Percentiles rank a stretch among this genome's conserved stretches.
phyloP scores from a whole-genome alignment of 345 rosid species.

The Gossypium ekmanianum region DNA sequence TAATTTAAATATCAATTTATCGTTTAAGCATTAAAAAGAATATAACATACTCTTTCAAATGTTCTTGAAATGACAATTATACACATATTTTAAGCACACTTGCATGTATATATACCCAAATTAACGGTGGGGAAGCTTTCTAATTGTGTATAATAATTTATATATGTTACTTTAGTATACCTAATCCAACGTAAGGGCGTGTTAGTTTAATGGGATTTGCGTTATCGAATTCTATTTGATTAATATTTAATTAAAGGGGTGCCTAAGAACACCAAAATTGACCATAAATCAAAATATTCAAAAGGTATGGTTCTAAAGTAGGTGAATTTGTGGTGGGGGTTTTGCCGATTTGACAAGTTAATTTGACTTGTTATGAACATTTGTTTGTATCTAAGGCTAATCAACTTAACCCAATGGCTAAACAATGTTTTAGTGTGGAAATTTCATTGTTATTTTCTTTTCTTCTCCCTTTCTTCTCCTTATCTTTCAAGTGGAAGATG shows the following conservation, averaged over 20 bases:
- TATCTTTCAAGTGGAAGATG: background rate
- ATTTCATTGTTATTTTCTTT: too few species aligned
- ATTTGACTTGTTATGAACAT: background rate
- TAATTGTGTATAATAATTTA: background rate
- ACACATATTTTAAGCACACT: background rate
- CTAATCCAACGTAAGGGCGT: background rate
- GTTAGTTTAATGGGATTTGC: background rate
- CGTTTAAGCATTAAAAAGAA: background rate
- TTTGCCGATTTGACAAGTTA: background rate
- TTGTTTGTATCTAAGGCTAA: background rate
- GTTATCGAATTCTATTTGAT: background rate
- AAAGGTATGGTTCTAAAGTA: background rate
- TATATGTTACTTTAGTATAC: background rate
- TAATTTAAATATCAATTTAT: too few species aligned
- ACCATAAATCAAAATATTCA: background rate
- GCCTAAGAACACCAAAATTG: background rate
- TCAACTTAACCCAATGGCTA: background rate
- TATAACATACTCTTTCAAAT: background rate
- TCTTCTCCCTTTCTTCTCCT: too few species aligned
- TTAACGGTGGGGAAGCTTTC: too few species aligned
- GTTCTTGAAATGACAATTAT: background rate
- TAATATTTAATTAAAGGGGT: background rate
- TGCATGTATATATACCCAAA: background rate
- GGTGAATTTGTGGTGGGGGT: background rate
- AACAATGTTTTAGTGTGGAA: background rate